Base-by-base conservation (phyloP, 495 filamentous ascomycete species). In the Aspergillus leporis region DNA sequence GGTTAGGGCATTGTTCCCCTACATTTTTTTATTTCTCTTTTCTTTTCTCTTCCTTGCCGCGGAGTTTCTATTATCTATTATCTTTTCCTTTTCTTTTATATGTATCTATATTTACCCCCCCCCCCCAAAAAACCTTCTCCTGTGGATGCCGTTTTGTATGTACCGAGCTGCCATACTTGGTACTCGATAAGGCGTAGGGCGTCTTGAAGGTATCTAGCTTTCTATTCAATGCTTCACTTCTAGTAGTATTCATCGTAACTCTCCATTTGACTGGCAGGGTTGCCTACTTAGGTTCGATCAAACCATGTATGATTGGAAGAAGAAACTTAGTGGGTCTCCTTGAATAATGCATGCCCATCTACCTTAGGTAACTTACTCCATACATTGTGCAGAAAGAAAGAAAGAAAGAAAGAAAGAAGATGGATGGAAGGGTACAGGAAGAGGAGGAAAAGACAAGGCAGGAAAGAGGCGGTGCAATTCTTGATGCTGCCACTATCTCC, bases 401-500 rank as follows among this genome's bases (percentile, higher is more conserved):
- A 53, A n/a, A n/a, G n/a, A n/a, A n/a, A 36, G 18, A 51, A 52
- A 25, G 28, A 41, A 56, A 30, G 53, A 41, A 46, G 18, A 2
- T 19, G 41, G 18, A 41, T 55, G 23, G 23, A 8, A 36, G 16
- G 34, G 22, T 25, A 54, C 16, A 16, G 41, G 30, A 19, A 22
- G 31, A 51, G 21, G 25, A 51, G 48, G 4, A 21, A 14, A n/a
- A 31, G 47, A 47, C 5, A 30, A 14, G 46, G 10, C 21, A 56
- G 50, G 32, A 54, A 30, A 41, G 25, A 48, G 31, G 53, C 49
- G 30, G 49, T 51, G 49, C 49, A 51, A 51, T 31, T 32, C 49
- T 25, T 51, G 49, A 32, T 51, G 22, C 28, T 51, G 28, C 16
- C 38, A 41, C 38, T 41, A 41, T 41, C 12, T n/a, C 38, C 38